Evolutionary conservation across 345 rosid species (phyloP).

Genomic region (Brassica carinata): DNA sequence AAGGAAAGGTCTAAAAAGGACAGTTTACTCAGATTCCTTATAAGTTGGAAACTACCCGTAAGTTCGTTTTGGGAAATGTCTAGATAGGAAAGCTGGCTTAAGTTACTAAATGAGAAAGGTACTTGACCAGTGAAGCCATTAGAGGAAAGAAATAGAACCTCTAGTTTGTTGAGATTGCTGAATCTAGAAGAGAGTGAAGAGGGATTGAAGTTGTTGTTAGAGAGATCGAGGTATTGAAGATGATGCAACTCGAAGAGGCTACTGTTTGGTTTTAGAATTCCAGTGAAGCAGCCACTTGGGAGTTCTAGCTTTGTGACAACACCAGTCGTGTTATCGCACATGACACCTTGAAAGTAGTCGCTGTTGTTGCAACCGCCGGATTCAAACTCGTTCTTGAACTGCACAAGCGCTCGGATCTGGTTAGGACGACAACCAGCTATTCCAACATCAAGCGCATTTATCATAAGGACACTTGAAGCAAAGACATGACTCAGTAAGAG

Average conservation of each 20-base stretch:
- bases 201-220: not conserved
- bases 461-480: too few species aligned
- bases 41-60: constrained; percentile 6
- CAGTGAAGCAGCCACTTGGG: not conserved
- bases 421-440: not conserved
- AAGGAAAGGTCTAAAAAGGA: not conserved
- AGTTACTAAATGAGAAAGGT: constrained; percentile 19
- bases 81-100: not conserved
- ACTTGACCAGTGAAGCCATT: not conserved
- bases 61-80: constrained; percentile 7
- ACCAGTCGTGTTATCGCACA: not conserved
- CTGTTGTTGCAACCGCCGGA: not conserved
- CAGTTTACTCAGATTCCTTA: constrained; percentile 7
- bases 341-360: not conserved
- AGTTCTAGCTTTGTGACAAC: not conserved
- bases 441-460: too few species aligned
- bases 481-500: too few species aligned
- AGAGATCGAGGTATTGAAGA: not conserved
- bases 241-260: not conserved
- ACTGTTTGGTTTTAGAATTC: not conserved
- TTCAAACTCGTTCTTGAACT: too few species aligned
- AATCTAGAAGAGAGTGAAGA: not conserved
- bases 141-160: not conserved
- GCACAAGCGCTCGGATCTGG: too few species aligned
- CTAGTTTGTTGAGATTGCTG: not conserved